Evolutionary conservation across 129 eudicot genomes (phyloP), one percentile per base, ranked within the genome.

Genomic region (Erigeron canadensis): DNA sequence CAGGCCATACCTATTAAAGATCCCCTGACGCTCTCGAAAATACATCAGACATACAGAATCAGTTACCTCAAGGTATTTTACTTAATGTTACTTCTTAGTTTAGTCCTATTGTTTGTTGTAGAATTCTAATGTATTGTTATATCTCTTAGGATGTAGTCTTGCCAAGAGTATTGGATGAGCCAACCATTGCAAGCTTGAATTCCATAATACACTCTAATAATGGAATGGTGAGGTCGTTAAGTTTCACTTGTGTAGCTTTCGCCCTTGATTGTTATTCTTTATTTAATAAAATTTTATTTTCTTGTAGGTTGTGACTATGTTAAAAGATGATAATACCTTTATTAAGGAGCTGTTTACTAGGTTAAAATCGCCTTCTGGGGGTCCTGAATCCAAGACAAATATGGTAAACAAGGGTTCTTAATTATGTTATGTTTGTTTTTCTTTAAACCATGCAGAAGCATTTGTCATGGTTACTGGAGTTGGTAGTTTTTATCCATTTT

Each of bases 1-100:
- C 70, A 93, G 98, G 98, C 89, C 16, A 84, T 93, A 81, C 96
- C 98, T 34, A 93, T 93, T 42, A 93, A 85, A 83, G 98, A 93
- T 74, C 89, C 95, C 56, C 75, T 85, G 44, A 90, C 87, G 54
- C 80, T 87, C 48, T 87, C 95, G 7, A 93, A 85, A 88, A 85
- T 93, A 77, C 96, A 93, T 79, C 98, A 89, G 71, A 89, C 96
- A 22, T 93, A 89, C 80, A 83, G 90, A 89, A 69, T 93, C 73
- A 84, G 86, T 63, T 93, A 93, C 75, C 70, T 93, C 53, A 93
- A 87, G 98, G 98, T 89, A 70, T 72, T 21, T 45, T 64, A 41
- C 67, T 63, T n/a, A 69, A 65, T 71, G 44, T 72, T 58, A 51
- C 43, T 5, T 41, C 28, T 51, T 64, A 67, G 19, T 10, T 70